These are phyloP conservation scores for Halophytophthora batemanensis DNA, from an alignment of 352 stramenopile genomes.

Conservation along the genomic window DNA sequence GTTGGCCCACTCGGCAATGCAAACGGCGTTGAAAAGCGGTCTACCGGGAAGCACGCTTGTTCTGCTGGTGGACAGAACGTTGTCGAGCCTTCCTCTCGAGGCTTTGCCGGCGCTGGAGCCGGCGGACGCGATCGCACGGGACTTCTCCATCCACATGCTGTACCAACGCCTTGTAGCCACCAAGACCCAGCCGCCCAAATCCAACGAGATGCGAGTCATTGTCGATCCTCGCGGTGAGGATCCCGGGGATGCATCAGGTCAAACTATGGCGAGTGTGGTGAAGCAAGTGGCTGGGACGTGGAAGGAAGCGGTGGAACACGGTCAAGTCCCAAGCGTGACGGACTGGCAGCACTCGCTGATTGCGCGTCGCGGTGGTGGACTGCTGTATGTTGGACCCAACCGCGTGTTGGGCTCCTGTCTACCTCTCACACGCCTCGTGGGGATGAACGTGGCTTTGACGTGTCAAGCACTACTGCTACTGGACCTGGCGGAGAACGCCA, in stretches of 20 bases:
- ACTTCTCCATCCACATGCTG: slow-evolving; percentile 75
- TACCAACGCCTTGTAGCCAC: slow-evolving; percentile 43
- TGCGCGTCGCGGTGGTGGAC: slow-evolving; percentile 45
- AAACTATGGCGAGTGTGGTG: slow-evolving; percentile 44
- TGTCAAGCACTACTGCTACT: slow-evolving; percentile 74
- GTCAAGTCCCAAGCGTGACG: slow-evolving; percentile 48
- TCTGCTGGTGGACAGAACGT: slow-evolving; percentile 51
- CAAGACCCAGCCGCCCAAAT: slow-evolving; percentile 50
- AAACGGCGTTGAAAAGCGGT: slow-evolving; percentile 36
- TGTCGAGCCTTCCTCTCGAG: slow-evolving; percentile 55
- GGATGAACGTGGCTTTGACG: slow-evolving; percentile 58
- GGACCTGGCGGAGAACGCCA: slow-evolving; percentile 77
- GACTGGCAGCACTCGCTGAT: slow-evolving; percentile 73
- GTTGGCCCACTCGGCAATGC: slow-evolving; percentile 49
- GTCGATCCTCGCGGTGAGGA: slow-evolving; percentile 67
- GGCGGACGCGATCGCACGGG: slow-evolving; percentile 50
- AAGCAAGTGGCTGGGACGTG: slow-evolving; percentile 43
- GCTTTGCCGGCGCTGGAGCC: slow-evolving; percentile 39
- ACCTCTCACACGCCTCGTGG: slow-evolving; percentile 39
- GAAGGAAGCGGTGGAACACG: slow-evolving; percentile 64
- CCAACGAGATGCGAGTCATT: slow-evolving; percentile 61
- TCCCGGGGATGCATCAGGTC: slow-evolving; percentile 20
- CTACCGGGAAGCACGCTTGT: slow-evolving; percentile 39
- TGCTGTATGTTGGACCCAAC: slow-evolving; percentile 76
- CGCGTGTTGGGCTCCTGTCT: slow-evolving; percentile 56